Conservation (phyloP, 2,329 filamentous ascomycete species). For the Neopestalotiopsis sp. region DNA sequence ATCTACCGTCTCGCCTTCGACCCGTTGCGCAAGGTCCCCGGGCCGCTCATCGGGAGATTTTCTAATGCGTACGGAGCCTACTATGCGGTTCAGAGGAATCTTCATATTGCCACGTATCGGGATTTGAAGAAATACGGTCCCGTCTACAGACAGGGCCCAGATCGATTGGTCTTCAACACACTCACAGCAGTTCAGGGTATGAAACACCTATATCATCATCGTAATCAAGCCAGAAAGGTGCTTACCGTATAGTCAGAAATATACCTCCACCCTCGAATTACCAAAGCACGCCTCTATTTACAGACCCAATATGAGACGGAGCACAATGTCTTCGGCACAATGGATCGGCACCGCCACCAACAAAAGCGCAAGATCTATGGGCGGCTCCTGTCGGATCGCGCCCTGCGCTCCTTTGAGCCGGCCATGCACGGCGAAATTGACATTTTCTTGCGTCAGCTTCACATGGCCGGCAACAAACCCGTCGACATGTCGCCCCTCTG, state of each 20-base stretch:
- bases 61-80: not conserved
- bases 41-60: not conserved
- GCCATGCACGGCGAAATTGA: constrained; percentile 11
- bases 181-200: constrained; percentile 24
- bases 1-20: not conserved
- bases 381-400: constrained; percentile 12
- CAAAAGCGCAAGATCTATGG: constrained; percentile 15
- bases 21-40: not conserved
- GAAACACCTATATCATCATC: constrained; percentile 18
- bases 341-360: constrained; percentile 5
- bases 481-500: constrained; percentile 26
- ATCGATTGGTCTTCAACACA: constrained; percentile 28
- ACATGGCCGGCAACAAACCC: constrained; percentile 10
- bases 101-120: not conserved
- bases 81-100: not conserved
- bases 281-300: not conserved
- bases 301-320: not conserved
- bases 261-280: constrained; percentile 2
- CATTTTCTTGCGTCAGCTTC: constrained; percentile 16
- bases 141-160: constrained; percentile 25
- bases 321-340: constrained; percentile 11
- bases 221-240: not conserved
- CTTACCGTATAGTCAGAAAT: constrained; percentile 23
- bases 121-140: constrained; percentile 15
- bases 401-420: constrained; percentile 18